phyloP scores from a whole-genome alignment of 352 stramenopile species.

The Globisporangium polare region DNA sequence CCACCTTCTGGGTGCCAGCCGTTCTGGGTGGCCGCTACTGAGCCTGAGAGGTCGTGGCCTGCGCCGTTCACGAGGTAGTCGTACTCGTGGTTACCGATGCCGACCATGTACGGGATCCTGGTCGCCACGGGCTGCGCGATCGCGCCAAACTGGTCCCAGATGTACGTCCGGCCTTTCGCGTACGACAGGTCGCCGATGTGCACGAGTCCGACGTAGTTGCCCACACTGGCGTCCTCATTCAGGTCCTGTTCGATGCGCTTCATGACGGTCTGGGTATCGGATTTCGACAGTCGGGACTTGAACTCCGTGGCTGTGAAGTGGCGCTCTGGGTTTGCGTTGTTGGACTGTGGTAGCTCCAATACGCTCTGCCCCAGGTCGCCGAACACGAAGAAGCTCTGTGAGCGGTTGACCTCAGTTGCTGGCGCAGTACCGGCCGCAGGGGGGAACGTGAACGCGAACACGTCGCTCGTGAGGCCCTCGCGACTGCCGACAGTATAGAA shows the following conservation, averaged over 20 bases:
- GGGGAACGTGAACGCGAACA: conserved; percentile 26
- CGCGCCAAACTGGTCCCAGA: conserved; percentile 81
- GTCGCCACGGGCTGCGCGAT: conserved; percentile 71
- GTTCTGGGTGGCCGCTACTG: conserved; percentile 18
- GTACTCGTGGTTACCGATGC: conserved; percentile 43
- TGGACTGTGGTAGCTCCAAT: conserved; percentile 3
- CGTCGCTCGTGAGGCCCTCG: conserved; percentile 23
- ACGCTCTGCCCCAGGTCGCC: conserved; percentile 26
- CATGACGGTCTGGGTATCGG: conserved; percentile 30
- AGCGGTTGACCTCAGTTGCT: background rate
- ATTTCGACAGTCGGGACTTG: conserved; percentile 12
- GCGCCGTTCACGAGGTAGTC: conserved; percentile 27
- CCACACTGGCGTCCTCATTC: conserved; percentile 2
- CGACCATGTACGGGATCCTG: conserved; percentile 63
- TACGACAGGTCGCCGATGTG: conserved; percentile 81
- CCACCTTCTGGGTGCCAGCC: conserved; percentile 24
- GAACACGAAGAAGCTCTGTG: conserved; percentile 29
- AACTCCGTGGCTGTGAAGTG: background rate
- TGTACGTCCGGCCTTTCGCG: conserved; percentile 44
- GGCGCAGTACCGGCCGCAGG: conserved; percentile 3
- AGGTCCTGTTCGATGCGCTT: conserved; percentile 32
- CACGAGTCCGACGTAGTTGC: conserved; percentile 48
- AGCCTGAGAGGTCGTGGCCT: conserved; percentile 24
- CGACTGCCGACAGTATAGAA: conserved; percentile 36
- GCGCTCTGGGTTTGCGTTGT: background rate